Conservation (phyloP, 495 filamentous ascomycete genomes). For the Astrocystis sublimbata region DNA sequence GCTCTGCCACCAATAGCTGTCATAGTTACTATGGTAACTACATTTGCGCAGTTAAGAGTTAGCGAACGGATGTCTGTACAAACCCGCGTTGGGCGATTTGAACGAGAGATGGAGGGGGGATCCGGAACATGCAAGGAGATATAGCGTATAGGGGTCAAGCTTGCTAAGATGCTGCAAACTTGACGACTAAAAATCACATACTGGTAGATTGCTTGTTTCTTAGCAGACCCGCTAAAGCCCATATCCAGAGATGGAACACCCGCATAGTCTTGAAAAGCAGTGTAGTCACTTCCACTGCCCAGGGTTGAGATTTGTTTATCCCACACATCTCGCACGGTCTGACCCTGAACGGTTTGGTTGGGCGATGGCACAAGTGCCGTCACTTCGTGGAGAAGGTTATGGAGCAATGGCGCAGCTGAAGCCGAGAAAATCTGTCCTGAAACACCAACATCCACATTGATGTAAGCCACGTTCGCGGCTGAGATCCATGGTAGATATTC, state of each 20-base stretch:
- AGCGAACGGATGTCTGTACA: not conserved
- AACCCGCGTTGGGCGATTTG: no score
- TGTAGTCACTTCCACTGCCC: constrained; percentile 83
- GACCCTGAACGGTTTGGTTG: constrained; percentile 77
- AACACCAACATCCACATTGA: constrained; percentile 86
- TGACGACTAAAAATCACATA: constrained; percentile 39
- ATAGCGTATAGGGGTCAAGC: not conserved
- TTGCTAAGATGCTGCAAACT: not conserved
- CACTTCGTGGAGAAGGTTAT: constrained; percentile 71
- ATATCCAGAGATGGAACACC: constrained; percentile 86
- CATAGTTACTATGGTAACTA: constrained; percentile 78
- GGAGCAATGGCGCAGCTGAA: constrained; percentile 74
- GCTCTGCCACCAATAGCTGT: constrained; percentile 87
- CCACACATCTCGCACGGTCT: constrained; percentile 78
- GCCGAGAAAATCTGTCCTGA: constrained; percentile 70
- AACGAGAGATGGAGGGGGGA: no score
- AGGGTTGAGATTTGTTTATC: constrained; percentile 63
- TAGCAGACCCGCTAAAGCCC: constrained; percentile 62
- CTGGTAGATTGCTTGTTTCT: constrained; percentile 58
- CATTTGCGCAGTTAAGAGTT: not conserved
- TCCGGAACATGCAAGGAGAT: not conserved
- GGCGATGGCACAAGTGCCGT: constrained; percentile 73
- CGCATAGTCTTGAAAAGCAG: constrained; percentile 89
- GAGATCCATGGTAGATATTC: constrained; percentile 87
- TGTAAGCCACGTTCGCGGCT: constrained; percentile 75